A percentile compares a stretch with the other conserved stretches of the same genome.
phyloP scores from a whole-genome alignment of 148 eudicot species.

The Bassia scoparia region DNA sequence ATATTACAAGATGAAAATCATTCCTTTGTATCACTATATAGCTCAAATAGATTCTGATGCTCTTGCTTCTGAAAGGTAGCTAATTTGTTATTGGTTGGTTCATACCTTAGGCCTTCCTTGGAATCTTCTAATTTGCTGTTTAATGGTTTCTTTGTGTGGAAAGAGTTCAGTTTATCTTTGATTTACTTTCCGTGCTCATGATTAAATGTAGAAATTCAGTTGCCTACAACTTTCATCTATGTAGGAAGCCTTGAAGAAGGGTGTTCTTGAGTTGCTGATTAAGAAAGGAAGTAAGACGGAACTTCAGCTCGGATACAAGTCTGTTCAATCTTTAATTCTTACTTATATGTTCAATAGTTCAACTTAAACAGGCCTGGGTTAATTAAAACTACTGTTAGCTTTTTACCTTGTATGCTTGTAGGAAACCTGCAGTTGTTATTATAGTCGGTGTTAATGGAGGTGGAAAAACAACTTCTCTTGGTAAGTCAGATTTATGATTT shows the following conservation, averaged over 20 bases:
- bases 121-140: neutral
- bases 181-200: neutral
- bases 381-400: conserved; percentile 4
- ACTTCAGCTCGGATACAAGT: conserved; percentile 92
- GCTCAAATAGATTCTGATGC: neutral
- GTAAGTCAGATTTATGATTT: conserved; percentile 38
- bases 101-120: neutral
- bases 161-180: neutral
- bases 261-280: conserved; percentile 67
- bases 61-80: neutral
- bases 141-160: neutral
- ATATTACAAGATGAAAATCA: neutral
- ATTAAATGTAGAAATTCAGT: conserved; percentile 15
- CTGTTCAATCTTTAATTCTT: conserved; percentile 12
- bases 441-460: conserved; percentile 99
- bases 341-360: neutral
- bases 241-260: conserved; percentile 81
- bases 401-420: conserved; percentile 27
- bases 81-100: neutral
- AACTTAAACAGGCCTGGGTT: neutral
- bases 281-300: conserved; percentile 75
- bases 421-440: conserved; percentile 95
- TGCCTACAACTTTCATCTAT: conserved; percentile 20
- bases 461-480: conserved; percentile 96
- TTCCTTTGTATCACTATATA: neutral